phyloP scores from a whole-genome alignment of 306 rosid species.

The Macrotyloma uniflorum region DNA sequence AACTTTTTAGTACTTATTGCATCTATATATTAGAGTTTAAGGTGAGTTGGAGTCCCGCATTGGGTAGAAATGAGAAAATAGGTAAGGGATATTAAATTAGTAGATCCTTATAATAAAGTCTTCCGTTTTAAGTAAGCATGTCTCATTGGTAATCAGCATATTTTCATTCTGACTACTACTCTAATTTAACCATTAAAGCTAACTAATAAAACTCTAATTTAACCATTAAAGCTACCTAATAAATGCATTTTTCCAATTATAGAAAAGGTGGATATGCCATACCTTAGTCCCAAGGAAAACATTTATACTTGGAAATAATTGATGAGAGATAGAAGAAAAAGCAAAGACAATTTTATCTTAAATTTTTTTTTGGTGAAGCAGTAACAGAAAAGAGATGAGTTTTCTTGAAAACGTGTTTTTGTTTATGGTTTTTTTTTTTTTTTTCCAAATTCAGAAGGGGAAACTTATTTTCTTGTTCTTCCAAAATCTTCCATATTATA shows the following conservation, averaged over 20 bases:
- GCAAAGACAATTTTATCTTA: neutral
- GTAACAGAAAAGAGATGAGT: neutral
- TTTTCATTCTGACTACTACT: neutral
- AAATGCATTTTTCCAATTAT: constrained; percentile 3
- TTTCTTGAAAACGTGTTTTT: neutral
- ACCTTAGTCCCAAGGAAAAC: neutral
- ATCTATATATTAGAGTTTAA: no score
- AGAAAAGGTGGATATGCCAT: neutral
- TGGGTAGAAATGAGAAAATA: no score
- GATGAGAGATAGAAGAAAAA: neutral
- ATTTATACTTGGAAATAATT: neutral
- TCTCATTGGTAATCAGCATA: no score
- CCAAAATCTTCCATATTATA: constrained; percentile 3
- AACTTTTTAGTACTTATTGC: no score
- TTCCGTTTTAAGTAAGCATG: no score
- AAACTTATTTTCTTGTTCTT: neutral
- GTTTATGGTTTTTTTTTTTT: neutral
- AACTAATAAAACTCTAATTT: no score
- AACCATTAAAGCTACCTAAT: neutral
- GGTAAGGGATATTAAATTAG: no score
- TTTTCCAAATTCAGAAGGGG: constrained; percentile 6
- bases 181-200: neutral
- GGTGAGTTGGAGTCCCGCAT: no score
- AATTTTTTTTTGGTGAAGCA: neutral
- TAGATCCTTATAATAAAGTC: no score